Conservation (phyloP, 805 yeast genomes). For the Kodamaea fukazawae region DNA sequence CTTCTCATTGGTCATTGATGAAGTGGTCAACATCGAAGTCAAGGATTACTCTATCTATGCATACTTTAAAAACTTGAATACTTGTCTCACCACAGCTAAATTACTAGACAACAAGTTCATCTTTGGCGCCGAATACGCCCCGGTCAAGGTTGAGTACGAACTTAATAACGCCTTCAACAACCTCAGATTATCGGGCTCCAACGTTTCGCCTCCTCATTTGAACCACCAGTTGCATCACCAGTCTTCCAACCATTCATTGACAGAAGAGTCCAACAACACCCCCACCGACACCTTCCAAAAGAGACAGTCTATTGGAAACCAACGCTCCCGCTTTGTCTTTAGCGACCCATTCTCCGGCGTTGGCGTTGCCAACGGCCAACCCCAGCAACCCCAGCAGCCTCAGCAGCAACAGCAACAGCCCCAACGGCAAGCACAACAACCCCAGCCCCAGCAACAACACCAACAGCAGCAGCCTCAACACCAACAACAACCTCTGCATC, state of each 20-base stretch:
- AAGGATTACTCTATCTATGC: constrained; percentile 34
- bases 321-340: constrained; percentile 67
- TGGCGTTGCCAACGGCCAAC: constrained; percentile 8
- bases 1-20: constrained; percentile 68
- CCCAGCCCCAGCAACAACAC: constrained; percentile 8
- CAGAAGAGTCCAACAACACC: constrained; percentile 1
- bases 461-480: constrained; percentile 20
- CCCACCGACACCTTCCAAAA: constrained; percentile 34
- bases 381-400: neutral
- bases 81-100: constrained; percentile 41
- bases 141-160: constrained; percentile 38
- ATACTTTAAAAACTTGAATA: constrained; percentile 33
- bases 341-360: constrained; percentile 52
- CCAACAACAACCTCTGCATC: constrained; percentile 23
- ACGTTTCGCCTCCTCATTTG: constrained; percentile 34
- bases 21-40: constrained; percentile 48
- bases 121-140: constrained; percentile 36
- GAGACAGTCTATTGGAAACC: constrained; percentile 55
- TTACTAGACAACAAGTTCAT: constrained; percentile 39
- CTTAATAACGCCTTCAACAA: constrained; percentile 21
- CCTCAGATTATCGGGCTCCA: constrained; percentile 25
- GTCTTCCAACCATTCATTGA: constrained; percentile 4
- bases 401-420: constrained; percentile 1
- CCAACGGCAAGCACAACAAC: neutral
- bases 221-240: constrained; percentile 12